Percentiles rank a stretch among this genome's conserved stretches.
These are phyloP conservation scores for Boletus rubroflammeus DNA, from an alignment of 768 basidiomycete species.

Conservation along the genomic window DNA sequence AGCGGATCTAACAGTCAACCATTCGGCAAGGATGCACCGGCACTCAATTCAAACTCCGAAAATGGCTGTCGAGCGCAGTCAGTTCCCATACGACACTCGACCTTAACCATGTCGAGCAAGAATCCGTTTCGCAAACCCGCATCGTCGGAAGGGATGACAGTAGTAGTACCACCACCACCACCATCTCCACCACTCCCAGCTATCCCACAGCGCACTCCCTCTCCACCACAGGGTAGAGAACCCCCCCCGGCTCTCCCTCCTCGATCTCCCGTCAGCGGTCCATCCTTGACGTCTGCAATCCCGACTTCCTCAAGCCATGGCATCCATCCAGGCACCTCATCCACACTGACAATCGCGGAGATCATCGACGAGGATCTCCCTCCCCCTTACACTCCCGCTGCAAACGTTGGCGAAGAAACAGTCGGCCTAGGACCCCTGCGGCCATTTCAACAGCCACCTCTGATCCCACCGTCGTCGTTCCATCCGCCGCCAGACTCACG, in stretches of 20 bases:
- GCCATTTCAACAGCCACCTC: conserved; percentile 52
- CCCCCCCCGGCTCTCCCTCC: conserved; percentile 7
- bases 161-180: no score
- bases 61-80: no score
- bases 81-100: no score
- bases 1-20: no score
- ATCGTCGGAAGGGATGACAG: background rate
- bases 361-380: conserved; percentile 55
- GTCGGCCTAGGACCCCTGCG: conserved; percentile 59
- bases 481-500: background rate
- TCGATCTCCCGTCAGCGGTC: background rate
- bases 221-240: no score
- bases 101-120: conserved; percentile 15
- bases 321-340: background rate
- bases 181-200: conserved; percentile 9
- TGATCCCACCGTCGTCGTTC: background rate
- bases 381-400: conserved; percentile 64
- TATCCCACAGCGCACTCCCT: background rate
- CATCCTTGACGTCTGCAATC: background rate
- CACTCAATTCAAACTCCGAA: no score
- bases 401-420: conserved; percentile 60
- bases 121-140: conserved; percentile 18
- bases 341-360: background rate
- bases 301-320: background rate
- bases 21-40: no score